These are phyloP conservation scores for Rhinocladiella mackenziei DNA, from an alignment of 2,329 filamentous ascomycete genomes.

Conservation along the genomic window DNA sequence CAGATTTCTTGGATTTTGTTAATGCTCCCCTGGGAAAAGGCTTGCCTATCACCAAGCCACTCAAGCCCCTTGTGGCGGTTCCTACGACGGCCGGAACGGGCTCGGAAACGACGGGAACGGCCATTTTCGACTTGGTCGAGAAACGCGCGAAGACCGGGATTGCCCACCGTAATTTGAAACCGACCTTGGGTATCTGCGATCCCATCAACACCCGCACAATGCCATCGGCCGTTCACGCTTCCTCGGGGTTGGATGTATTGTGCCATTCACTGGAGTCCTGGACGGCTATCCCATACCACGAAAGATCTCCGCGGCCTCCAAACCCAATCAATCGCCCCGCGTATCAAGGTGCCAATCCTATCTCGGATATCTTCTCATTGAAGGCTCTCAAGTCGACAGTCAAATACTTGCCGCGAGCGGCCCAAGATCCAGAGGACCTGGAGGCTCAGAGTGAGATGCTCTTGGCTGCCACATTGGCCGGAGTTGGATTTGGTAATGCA, in stretches of 20 bases:
- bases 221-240: constrained; percentile 88
- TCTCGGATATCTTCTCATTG: constrained; percentile 93
- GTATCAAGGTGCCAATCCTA: constrained; percentile 96
- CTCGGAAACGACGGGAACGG: constrained; percentile 93
- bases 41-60: constrained; percentile 63
- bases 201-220: constrained; percentile 92
- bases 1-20: constrained; percentile 95
- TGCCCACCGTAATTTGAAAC: constrained; percentile 91
- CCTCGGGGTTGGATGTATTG: constrained; percentile 87
- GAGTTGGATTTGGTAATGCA: constrained; percentile 95
- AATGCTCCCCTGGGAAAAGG: constrained; percentile 91
- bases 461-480: constrained; percentile 85
- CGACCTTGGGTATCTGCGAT: constrained; percentile 81
- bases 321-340: constrained; percentile 90
- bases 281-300: constrained; percentile 92
- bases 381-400: constrained; percentile 77
- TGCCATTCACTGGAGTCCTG: constrained; percentile 95
- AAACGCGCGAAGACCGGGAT: constrained; percentile 93
- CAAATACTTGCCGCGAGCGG: constrained; percentile 85
- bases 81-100: constrained; percentile 84
- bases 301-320: constrained; percentile 74
- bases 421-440: constrained; percentile 80
- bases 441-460: constrained; percentile 97
- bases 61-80: constrained; percentile 74
- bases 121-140: constrained; percentile 91